Evolutionary conservation across 805 yeast genomes (phyloP).

Genomic region (Candida taoyuanica): DNA sequence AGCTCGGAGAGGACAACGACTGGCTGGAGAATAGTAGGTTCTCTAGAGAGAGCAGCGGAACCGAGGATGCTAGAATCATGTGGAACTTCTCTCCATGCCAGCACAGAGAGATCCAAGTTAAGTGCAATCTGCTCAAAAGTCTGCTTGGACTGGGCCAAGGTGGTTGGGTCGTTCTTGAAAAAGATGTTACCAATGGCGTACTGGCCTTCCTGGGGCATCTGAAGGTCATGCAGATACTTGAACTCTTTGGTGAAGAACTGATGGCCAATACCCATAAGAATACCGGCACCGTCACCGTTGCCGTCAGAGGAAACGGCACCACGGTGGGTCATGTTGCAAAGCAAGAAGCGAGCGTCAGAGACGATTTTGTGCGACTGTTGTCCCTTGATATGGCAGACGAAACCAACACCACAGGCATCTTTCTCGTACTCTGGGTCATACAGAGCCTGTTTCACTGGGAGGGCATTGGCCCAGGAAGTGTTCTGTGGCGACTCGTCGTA

Average conservation of each 20-base stretch:
- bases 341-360: conserved; percentile 78
- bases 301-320: conserved; percentile 97
- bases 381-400: conserved; percentile 92
- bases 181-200: conserved; percentile 95
- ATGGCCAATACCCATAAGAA: conserved; percentile 89
- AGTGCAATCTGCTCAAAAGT: conserved; percentile 80
- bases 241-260: conserved; percentile 83
- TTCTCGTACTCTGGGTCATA: conserved; percentile 92
- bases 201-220: conserved; percentile 74
- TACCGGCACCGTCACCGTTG: conserved; percentile 99
- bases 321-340: conserved; percentile 98
- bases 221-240: conserved; percentile 58
- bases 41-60: conserved; percentile 90
- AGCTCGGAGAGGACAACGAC: conserved; percentile 64
- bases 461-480: conserved; percentile 86
- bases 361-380: conserved; percentile 83
- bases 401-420: conserved; percentile 99
- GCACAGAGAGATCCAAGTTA: conserved; percentile 70
- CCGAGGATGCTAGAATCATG: conserved; percentile 92
- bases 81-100: conserved; percentile 95
- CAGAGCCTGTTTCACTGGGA: conserved; percentile 83
- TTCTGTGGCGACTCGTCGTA: conserved; percentile 77
- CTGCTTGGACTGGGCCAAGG: conserved; percentile 61
- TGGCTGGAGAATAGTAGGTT: conserved; percentile 92
- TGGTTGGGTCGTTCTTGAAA: conserved; percentile 77